Evolutionary conservation across 2,329 filamentous ascomycete species (phyloP), one percentile per base, ranked within the genome.

Genomic region (Paracorniculantispora psalliotae): DNA sequence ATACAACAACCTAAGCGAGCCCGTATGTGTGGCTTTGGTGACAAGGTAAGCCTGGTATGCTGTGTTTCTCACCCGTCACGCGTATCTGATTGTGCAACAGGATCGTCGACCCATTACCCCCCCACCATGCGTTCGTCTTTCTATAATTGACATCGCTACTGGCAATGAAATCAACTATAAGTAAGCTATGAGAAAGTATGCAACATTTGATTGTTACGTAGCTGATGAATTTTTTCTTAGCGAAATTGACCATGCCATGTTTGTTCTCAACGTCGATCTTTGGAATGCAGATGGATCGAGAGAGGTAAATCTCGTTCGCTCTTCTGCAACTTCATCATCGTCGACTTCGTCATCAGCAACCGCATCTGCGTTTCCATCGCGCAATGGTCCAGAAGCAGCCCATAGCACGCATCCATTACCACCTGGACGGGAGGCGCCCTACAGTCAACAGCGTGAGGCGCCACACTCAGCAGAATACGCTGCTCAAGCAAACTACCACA

Each of bases 11-110:
- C 94, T 53, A 82, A 91, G 67, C 86, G 94, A 67, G 94, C 94
- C 64, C 90, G 94, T 62, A 97, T 97, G 94, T 99, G 94, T 77
- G 94, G 94, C 8, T 99, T 97, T 76, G 94, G 94, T 63, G 94
- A 99, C 78, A 99, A 97, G 83, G 91, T 94, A 76, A 59, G 60
- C 21, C 51, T 49, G n/a, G 28, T 19, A n/a, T 26, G 46, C 12
- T 17, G 44, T 49, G 21, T 12, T 19, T 4, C 19, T 35, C 33
- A 33, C 17, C 21, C 21, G 15, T 37, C 35, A 52, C 30, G 9
- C 21, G 15, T 12, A 7, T 37, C 46, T 64, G 25, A 47, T n/a
- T 33, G 49, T 15, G 15, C 30, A 54, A 59, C 68, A 96, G 90
- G 94, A 99, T 73, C 90, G 94, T 64, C 84, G 94, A 63, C 94